Evolutionary conservation across 176 grass and related monocot genomes (phyloP), one percentile per base, ranked within the genome.

Genomic region (Rhynchospora breviuscula): DNA sequence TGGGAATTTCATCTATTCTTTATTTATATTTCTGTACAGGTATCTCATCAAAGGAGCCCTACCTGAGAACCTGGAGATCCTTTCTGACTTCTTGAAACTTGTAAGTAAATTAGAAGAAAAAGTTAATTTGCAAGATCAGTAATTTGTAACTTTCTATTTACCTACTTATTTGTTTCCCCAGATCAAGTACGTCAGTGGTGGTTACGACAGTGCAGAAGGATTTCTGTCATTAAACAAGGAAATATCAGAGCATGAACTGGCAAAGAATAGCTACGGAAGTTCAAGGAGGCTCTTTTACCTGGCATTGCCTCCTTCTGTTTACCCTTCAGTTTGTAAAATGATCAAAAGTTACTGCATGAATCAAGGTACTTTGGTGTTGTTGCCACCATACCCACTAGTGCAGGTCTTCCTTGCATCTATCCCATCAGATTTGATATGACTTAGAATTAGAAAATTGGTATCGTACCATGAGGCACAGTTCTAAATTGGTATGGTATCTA

Each of bases 251-350:
- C 92, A 89, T 84, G 97, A 99, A 81, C 67, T 62, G 25, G 87
- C 93, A 87, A 96, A 90, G 75, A 81, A 70, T 44, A 91, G 90
- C 60, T 87, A 90, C 15, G 91, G 84, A 93, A 92, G 73, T 75
- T 92, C 90, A 86, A 93, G 97, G 81, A 99, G 97, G 65, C 91
- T 99, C 44, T 99, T 99, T 91, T 99, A 99, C 87, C 86, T 99
- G 68, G 97, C 97, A 85, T 67, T 99, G 88, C 97, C 97, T 90
- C 97, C 97, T 61, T 99, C 97, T 86, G 97, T 96, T 81, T 99
- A 99, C 86, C 97, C 97, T 90, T 89, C 93, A 46, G 97, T 99
- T 11, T 99, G 97, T 90, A 96, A 90, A 99, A 99, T 99, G 97
- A 94, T 99, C 78, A 90, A 87, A 84, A 86, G 26, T 83, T 92